phyloP scores from a whole-genome alignment of 768 basidiomycete species.

The Termitomyces sp. region DNA sequence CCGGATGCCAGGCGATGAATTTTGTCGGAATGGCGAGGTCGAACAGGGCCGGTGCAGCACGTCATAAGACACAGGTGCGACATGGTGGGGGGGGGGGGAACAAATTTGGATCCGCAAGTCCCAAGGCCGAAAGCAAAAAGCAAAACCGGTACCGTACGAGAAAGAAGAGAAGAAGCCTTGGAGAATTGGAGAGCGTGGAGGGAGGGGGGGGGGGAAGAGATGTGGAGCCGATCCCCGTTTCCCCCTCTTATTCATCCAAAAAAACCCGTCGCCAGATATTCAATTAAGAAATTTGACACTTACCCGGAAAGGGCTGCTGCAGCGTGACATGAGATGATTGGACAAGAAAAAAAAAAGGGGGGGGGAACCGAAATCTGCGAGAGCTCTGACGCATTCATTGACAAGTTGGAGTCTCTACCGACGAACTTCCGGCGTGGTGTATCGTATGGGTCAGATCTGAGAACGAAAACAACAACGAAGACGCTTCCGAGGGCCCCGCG shows the following conservation, averaged over 20 bases:
- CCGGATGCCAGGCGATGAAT: neutral
- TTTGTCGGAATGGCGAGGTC: neutral
- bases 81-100: neutral
- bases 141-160: conserved; percentile 6
- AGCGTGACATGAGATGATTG: neutral
- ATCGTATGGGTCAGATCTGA: neutral
- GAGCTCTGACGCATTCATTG: conserved; percentile 4
- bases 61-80: too few relatives aligned
- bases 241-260: neutral
- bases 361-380: conserved; percentile 4
- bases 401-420: too few relatives aligned
- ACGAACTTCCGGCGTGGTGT: conserved; percentile 9
- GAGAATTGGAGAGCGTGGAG: neutral
- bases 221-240: conserved; percentile 1
- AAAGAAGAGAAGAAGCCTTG: conserved; percentile 2
- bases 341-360: neutral
- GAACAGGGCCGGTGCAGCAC: neutral
- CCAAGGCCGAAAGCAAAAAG: neutral
- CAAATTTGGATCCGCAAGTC: neutral
- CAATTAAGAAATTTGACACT: neutral
- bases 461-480: neutral
- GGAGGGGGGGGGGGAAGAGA: too few relatives aligned
- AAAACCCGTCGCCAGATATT: neutral
- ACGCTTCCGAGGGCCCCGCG: too few relatives aligned
- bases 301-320: neutral